Evolutionary conservation across 805 yeast species (phyloP), one percentile per base, ranked within the genome.

Genomic region (Ogataea degrootiae): DNA sequence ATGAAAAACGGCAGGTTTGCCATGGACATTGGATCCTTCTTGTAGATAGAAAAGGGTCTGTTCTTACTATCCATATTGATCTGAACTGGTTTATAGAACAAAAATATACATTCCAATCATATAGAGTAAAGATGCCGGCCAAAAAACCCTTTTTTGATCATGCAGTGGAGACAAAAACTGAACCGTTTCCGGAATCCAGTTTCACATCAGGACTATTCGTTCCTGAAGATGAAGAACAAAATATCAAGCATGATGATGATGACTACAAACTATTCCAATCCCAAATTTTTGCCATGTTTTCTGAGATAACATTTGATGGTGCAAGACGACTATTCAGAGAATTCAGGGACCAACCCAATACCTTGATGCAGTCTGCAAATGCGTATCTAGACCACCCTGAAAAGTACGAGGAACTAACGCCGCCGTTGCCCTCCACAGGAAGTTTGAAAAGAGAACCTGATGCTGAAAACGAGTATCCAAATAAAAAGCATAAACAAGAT

Each of bases 321-420:
- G 51, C 67, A 1, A 45, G 48, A 6, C 35, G 44, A 15, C 52
- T 74, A 12, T 67, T 52, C 43, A 50, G 55, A 1, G 63, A 60
- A 46, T 69, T 62, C 48, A 52, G 55, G n/a, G 44, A 52, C 15
- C 42, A 54, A 0, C 56, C 54, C 1, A 61, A 65, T n/a, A 56
- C 64, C 2, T 56, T 74, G 3, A 50, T 69, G 12, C 56, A 56
- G n/a, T 75, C 80, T 1, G 66, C 72, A 2, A 67, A 70, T 46
- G 68, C 66, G 1, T 73, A 68, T 49, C 66, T 73, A 46, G 77
- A 73, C 40, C 43, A 51, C 33, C 50, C 48, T 14, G 52, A 49
- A 15, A 23, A 40, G n/a, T 53, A 50, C 26, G 9, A 14, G 6
- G 19, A 34, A 15, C n/a, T n/a, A n/a, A 3, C n/a, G 15, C 12